Evolutionary conservation across 371 early-diverging fungal species (phyloP), one percentile per base, ranked within the genome.

Genomic region (Aphelidium insulamus): DNA sequence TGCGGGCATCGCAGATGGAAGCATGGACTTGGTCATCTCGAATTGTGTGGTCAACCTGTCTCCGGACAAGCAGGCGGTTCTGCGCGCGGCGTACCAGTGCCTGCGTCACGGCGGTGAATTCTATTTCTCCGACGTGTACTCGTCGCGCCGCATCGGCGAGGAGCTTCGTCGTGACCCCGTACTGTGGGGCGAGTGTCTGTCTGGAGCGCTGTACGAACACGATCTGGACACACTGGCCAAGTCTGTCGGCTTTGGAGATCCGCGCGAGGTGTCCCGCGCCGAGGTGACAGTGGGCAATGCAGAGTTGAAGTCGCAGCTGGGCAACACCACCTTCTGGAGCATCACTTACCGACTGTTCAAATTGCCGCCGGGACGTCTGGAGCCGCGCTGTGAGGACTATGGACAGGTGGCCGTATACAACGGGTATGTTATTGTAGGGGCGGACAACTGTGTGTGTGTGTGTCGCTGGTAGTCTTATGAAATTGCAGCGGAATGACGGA

Each of bases 41-140:
- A 57, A 57, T 44, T 55, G 46, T 38, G 58, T 54, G 14, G 49
- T 57, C 25, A 57, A 57, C 26, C 46, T 57, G 34, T 57, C 58
- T 28, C 58, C 58, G 26, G 46, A 53, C 41, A 57, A 57, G 40
- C 40, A 50, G 38, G 34, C 43, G 30, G 58, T 57, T 11, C 36
- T 56, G 40, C 41, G 43, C 32, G 43, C 51, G 32, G 57, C 45
- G 28, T 52, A 50, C 36, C 41, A 55, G 14, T n/a, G n/a, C n/a
- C n/a, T n/a, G n/a, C n/a, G n/a, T n/a, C n/a, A n/a, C n/a, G n/a
- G n/a, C n/a, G 42, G 30, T 36, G 55, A 55, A 45, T 56, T 55
- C 38, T 57, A 55, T 38, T 55, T 55, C 34, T 42, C 45, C 33
- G 55, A 55, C 34, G 54, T 55, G 14, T 55, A 55, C 33, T 46